Evolutionary conservation across 441 rosid species (phyloP), one percentile per base, ranked within the genome.

Genomic region (Pelargonium exstipulatum): DNA sequence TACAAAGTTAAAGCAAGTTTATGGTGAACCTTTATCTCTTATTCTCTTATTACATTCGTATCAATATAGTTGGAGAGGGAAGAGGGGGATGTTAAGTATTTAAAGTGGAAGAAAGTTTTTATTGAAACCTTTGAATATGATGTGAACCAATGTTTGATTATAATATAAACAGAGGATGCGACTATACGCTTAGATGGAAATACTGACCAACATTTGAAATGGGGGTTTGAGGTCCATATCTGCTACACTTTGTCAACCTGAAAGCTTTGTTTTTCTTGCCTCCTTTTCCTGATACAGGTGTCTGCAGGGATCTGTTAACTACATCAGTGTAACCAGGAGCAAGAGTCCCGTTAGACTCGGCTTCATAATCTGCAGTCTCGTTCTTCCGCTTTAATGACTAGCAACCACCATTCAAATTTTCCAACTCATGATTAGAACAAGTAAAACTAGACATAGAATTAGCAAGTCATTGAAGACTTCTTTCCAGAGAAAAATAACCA

Each of bases 351-450:
- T 74, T 76, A 17, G 86, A 76, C 72, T 86, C 96, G 26, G 77
- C 86, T 77, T 79, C 81, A 62, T 74, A 85, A 73, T 82, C 86
- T 24, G 81, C 77, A 63, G 51, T 65, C 58, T 88, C 96, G 70
- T 85, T 82, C 87, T 89, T 92, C 77, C 91, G 82, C 91, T 92
- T 95, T 69, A 86, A 76, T 70, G 83, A 88, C 90, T 87, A 80
- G 67, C 64, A 40, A 63, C 24, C 65, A 76, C 40, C 68, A 68
- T 57, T 68, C 9, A 42, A 32, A 3, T 51, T 74, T 75, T 69
- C 29, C 48, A 73, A 53, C 66, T 67, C 42, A 73, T 42, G 20
- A 71, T 73, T 63, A 80, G 67, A 73, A 70, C 29, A 68, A 60
- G 46, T 42, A 45, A 48, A 46, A 13, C 14, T 9, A 49, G 7